A percentile compares a stretch with the other conserved stretches of the same genome.
Conservation (phyloP, 2,329 filamentous ascomycete genomes). For the Paecilomyces formosus region DNA sequence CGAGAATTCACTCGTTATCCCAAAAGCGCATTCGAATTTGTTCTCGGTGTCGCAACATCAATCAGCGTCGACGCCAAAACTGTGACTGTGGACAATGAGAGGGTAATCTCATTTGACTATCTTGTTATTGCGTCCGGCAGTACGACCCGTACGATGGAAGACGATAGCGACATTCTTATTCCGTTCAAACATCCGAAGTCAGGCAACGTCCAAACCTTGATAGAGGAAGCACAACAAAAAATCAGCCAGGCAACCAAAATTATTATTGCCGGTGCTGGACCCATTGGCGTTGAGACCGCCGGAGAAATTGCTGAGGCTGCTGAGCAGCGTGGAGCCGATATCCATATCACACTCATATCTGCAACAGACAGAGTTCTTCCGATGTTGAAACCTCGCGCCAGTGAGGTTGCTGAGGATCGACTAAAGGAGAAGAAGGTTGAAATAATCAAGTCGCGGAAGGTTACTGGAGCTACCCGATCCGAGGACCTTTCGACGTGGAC, state of each 20-base stretch:
- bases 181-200: slow-evolving; percentile 33
- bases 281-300: slow-evolving; percentile 37
- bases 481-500: slow-evolving; percentile 30
- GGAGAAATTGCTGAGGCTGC: slow-evolving; percentile 31
- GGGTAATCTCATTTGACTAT: slow-evolving; percentile 39
- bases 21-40: slow-evolving; percentile 36
- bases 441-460: slow-evolving; percentile 28
- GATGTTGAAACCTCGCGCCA: slow-evolving; percentile 19
- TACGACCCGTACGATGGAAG: slow-evolving; percentile 21
- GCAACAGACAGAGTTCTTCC: slow-evolving; percentile 20
- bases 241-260: slow-evolving; percentile 29
- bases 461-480: slow-evolving; percentile 23
- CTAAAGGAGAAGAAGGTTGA: slow-evolving; percentile 43
- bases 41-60: slow-evolving; percentile 13
- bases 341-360: slow-evolving; percentile 19
- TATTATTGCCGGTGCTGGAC: slow-evolving; percentile 36
- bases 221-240: slow-evolving; percentile 17
- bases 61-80: slow-evolving; percentile 35
- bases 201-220: slow-evolving; percentile 17
- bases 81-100: slow-evolving; percentile 29
- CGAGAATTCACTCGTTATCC: slow-evolving; percentile 43
- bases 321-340: slow-evolving; percentile 26
- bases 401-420: slow-evolving; percentile 36
- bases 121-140: slow-evolving; percentile 47
- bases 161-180: slow-evolving; percentile 4